Conservation (phyloP, 139 green algal species). For the Nannochloris sp. region DNA sequence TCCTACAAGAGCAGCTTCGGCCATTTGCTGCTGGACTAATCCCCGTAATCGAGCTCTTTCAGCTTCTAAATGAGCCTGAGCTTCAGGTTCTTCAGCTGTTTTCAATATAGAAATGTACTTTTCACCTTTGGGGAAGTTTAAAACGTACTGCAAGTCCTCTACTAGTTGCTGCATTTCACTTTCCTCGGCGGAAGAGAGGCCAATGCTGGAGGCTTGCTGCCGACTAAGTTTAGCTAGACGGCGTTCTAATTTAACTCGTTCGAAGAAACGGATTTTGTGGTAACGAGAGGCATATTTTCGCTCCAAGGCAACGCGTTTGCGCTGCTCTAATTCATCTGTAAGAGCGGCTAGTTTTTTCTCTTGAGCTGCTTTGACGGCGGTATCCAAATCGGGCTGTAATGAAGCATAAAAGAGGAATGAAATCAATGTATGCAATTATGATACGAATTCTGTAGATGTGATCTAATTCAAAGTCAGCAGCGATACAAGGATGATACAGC, state of each 20-base stretch:
- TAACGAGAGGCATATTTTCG: conserved; percentile 58
- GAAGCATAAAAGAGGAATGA: no score
- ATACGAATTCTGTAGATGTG: no score
- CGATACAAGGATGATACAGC: no score
- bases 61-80: conserved; percentile 41
- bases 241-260: conserved; percentile 77
- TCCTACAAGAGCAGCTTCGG: conserved; percentile 46
- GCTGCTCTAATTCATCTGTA: conserved; percentile 2
- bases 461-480: no score
- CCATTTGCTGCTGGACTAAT: conserved; percentile 31
- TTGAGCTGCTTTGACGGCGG: conserved; percentile 31
- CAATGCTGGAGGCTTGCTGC: conserved; percentile 1
- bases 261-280: conserved; percentile 82
- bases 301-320: conserved; percentile 39
- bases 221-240: conserved; percentile 42
- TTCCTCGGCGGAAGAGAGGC: background rate
- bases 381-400: background rate
- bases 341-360: conserved; percentile 53
- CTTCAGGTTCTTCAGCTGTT: conserved; percentile 35
- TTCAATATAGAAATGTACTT: conserved; percentile 78
- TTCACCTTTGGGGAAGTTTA: conserved; percentile 75
- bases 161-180: background rate
- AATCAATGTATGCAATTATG: no score
- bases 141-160: conserved; percentile 72
- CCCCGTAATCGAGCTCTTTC: conserved; percentile 44